Base-by-base conservation (phyloP, 2,329 filamentous ascomycete species). In the Hypoxylon sp. region DNA sequence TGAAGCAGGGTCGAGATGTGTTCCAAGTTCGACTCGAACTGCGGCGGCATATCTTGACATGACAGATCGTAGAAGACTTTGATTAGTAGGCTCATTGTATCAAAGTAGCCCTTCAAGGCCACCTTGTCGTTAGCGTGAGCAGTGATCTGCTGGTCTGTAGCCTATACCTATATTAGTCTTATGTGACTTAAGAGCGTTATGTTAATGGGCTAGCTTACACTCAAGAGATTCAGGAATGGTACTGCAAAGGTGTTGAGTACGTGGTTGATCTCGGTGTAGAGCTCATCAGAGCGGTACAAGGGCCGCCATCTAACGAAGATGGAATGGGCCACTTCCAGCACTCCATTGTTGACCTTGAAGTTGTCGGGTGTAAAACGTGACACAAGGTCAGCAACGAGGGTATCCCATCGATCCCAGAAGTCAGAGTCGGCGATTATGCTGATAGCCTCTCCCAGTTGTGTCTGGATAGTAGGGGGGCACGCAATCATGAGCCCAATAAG, bases 351-450 rank as follows among this genome's bases (percentile, higher is more conserved):
- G 79, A 94, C 87, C 72, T 91, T 90, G 66, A 91, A 89, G 79
- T 98, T 92, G 74, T 92, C 90, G 11, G 91, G 86, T 2, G 94
- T 95, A 70, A 99, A 88, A 53, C 95, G 91, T 54, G 91, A 93
- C 73, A 97, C 94, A 66, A 99, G 90, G 80, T 99, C 95, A 88
- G 62, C 35, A 59, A 97, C 95, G 67, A 99, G 86, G n/a, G 95
- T 97, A 77, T 98, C 92, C 96, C 96, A 99, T 77, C 92, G 88
- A 81, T 92, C 87, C 91, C 92, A 99, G 81, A 99, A 99, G 80
- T 99, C 96, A 73, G 95, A 98, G 82, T 98, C 95, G 68, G 96
- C 96, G 76, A 99, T 98, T 75, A 97, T 90, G 82, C 95, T 98
- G 80, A 98, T 97, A 70, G 96, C 95, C 79, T 98, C 96, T 74